Conservation (phyloP, 495 filamentous ascomycete genomes). For the Podospora comata region DNA sequence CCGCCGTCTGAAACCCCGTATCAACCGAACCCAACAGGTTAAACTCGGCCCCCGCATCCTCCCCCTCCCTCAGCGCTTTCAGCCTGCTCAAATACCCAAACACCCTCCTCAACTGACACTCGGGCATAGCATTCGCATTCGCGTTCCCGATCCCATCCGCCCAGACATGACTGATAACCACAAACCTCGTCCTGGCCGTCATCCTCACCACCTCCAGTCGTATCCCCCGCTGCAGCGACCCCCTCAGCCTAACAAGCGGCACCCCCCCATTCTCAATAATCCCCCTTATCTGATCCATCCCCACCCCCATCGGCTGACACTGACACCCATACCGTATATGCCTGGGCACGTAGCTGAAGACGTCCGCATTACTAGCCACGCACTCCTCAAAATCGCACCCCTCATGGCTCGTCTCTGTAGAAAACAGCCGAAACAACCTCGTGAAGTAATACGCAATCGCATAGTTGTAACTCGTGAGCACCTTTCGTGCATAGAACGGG, state of each 20-base stretch:
- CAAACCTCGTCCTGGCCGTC: constrained; percentile 21
- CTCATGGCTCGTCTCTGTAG: constrained; percentile 12
- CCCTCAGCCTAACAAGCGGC: constrained; percentile 19
- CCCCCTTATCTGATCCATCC: constrained; percentile 21
- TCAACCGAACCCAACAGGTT: constrained; percentile 21
- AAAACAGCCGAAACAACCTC: constrained; percentile 20
- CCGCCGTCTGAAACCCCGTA: constrained; percentile 20
- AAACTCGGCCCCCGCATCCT: constrained; percentile 12
- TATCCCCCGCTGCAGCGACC: constrained; percentile 8
- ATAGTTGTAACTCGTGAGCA: constrained; percentile 22
- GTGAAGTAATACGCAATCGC: constrained; percentile 26
- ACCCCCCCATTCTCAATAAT: constrained; percentile 24
- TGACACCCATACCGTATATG: constrained; percentile 23
- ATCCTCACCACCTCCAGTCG: constrained; percentile 17
- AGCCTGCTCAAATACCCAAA: constrained; percentile 16
- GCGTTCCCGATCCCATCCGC: constrained; percentile 19
- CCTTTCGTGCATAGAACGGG: constrained; percentile 22
- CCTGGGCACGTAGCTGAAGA: constrained; percentile 21
- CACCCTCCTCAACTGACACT: constrained; percentile 26
- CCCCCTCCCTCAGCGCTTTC: constrained; percentile 10
- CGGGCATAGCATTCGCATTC: constrained; percentile 23
- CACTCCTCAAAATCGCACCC: constrained; percentile 24
- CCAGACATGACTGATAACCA: constrained; percentile 27
- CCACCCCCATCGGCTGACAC: constrained; percentile 20
- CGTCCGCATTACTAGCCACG: constrained; percentile 23